Percentiles rank a stretch among this genome's conserved stretches.
Conservation (phyloP, 2,329 filamentous ascomycete genomes). For the Apiospora phragmitis region DNA sequence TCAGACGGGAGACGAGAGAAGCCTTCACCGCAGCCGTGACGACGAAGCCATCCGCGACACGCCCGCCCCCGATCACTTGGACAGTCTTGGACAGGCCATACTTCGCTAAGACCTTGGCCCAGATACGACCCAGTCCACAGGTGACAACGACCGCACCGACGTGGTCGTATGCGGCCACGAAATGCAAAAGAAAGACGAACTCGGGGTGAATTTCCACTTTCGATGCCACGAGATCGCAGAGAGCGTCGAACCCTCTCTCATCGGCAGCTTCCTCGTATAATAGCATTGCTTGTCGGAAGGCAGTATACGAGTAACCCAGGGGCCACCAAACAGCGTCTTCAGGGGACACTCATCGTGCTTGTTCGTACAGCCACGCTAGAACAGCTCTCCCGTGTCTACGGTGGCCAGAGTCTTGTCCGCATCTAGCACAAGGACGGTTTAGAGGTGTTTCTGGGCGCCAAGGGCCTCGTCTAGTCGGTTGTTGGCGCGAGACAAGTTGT, state of each 20-base stretch:
- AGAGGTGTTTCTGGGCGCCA: too few relatives aligned
- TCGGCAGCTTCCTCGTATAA: too few relatives aligned
- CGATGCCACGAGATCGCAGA: neutral
- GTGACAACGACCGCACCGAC: neutral
- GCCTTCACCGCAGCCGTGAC: constrained; percentile 54
- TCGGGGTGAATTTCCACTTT: neutral
- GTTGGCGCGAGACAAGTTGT: constrained; percentile 52
- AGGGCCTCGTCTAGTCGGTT: too few relatives aligned
- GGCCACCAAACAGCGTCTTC: too few relatives aligned
- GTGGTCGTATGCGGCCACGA: neutral
- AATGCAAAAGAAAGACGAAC: neutral
- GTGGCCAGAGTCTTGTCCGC: constrained; percentile 53
- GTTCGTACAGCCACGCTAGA: constrained; percentile 58
- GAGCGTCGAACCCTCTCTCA: neutral
- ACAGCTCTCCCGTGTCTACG: constrained; percentile 50
- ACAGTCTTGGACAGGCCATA: neutral
- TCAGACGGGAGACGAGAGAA: constrained; percentile 43
- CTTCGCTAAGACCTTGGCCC: neutral
- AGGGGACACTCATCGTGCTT: constrained; percentile 45
- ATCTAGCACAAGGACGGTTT: neutral
- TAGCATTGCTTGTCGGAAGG: too few relatives aligned
- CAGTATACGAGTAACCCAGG: too few relatives aligned
- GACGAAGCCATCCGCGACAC: constrained; percentile 28
- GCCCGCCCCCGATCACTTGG: neutral
- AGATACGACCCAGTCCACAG: neutral